Evolutionary conservation across 768 basidiomycete species (phyloP), one percentile per base, ranked within the genome.

Genomic region (Rhodocollybia butyracea): DNA sequence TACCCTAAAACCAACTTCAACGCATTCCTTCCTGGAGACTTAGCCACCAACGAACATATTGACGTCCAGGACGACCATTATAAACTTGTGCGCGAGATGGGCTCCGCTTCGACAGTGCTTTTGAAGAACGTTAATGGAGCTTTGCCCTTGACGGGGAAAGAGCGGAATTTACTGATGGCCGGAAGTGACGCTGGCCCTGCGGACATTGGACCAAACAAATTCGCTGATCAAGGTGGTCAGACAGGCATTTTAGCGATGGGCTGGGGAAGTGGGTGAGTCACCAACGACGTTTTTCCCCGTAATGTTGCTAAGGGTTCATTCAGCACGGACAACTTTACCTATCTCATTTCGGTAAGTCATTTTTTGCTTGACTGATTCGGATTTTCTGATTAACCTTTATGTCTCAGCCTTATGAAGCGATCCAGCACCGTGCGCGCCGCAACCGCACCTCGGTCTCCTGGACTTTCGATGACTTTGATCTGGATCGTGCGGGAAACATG

Each of bases 181-280:
- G 89, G 88, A 21, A 82, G 82, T 57, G 80, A 82, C 60, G 81
- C 81, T 5, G 88, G 82, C 5, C 88, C 89, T 1, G 80, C 82
- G 21, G 70, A 61, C 39, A 70, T 75, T 27, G 91, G 91, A 0
- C 88, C 91, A 0, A 93, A 92, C 63, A 78, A 83, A 51, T 91
- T 83, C 51, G 19, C 70, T 7, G 87, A 91, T 59, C 81, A 78
- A 61, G 74, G 72, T 22, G 84, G 85, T 24, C 70, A 74, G 29
- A 81, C 78, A 46, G 92, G 92, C 10, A 77, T 88, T 17, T 76
- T 97, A 21, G 92, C 91, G 7, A 88, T 94, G 86, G 93, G 93
- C 13, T 97, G 94, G 94, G 94, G 92, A 34, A 89, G 86, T 47
- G 92, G 91, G 70, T 76, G 42, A 36, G 71, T 61, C 31, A 8